Percentiles rank a stretch among this genome's conserved stretches.
Conservation (phyloP, 2,329 filamentous ascomycete genomes). For the Trichoderma afroharzianum region DNA sequence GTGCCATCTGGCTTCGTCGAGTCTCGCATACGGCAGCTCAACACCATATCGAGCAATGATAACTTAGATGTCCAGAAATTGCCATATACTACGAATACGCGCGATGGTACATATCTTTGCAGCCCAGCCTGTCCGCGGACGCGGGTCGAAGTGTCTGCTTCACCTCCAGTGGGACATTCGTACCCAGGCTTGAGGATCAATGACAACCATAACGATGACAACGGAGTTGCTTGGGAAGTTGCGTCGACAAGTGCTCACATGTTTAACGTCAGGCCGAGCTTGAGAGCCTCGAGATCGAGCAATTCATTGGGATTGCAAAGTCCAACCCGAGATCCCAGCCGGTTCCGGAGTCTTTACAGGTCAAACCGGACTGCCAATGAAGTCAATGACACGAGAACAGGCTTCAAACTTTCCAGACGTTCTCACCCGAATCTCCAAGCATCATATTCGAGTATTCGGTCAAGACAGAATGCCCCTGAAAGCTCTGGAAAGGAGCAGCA, state of each 20-base stretch:
- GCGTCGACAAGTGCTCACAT: neutral
- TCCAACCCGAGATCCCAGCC: neutral
- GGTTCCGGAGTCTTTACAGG: neutral
- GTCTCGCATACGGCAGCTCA: slow-evolving; percentile 30
- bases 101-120: slow-evolving; percentile 24
- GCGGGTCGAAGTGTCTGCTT: slow-evolving; percentile 21
- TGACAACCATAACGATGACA: slow-evolving; percentile 18
- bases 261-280: slow-evolving; percentile 1
- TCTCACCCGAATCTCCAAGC: neutral
- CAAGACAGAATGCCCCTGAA: slow-evolving; percentile 26
- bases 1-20: slow-evolving; percentile 29
- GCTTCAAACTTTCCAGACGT: neutral
- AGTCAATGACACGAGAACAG: neutral
- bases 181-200: slow-evolving; percentile 22
- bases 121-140: slow-evolving; percentile 27
- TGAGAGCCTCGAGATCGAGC: slow-evolving; percentile 16
- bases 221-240: slow-evolving; percentile 5
- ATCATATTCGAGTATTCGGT: slow-evolving; percentile 9
- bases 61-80: neutral
- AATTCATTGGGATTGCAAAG: neutral
- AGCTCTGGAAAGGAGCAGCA: slow-evolving; percentile 36
- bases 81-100: neutral
- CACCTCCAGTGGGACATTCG: slow-evolving; percentile 22
- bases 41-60: slow-evolving; percentile 22
- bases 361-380: neutral